Base-by-base conservation (phyloP, 169 alveolate genomes). In the Theileria equi region DNA sequence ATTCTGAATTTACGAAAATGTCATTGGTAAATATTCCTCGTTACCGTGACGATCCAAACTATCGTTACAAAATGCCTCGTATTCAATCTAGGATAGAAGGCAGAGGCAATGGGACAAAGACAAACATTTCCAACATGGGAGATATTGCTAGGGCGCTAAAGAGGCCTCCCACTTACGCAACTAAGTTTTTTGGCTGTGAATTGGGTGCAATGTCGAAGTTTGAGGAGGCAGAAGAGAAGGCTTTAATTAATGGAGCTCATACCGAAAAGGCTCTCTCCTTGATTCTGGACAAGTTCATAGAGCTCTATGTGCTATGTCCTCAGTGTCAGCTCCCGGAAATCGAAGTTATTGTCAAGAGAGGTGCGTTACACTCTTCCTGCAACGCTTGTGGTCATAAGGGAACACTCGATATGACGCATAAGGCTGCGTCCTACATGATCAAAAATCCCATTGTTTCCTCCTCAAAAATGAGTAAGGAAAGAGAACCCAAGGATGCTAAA, bases 251-350 rank as follows among this genome's bases (percentile, higher is more conserved):
- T 62, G 99, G 99, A 16, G 93, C 94, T 0, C 98, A 94, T 71
- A 74, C 91, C 23, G 97, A 92, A 41, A 92, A 93, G 26, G 92
- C 93, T 63, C 91, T 98, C 57, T 91, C 92, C 62, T 91, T 89
- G 49, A 64, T 90, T 10, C 84, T 98, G 25, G 99, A 97, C 89
- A 96, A 96, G 90, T 98, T 98, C 79, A 98, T 98, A 55, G 98
- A 94, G 62, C 95, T 94, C 95, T 97, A 94, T 87, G 98, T 98
- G 47, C 89, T 98, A 28, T 98, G 99, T 63, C 96, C 95, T 5
- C 94, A 94, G 69, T 98, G 99, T 90, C 93, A 94, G 64, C 89
- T 94, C 57, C 99, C 99, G 1, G 99, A 98, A 84, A 95, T 96
- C 45, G 95, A 95, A 38, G 88, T 97, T 55, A 70, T 89, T 69